Percentiles rank a stretch among this genome's conserved stretches.
These are phyloP conservation scores for Neurospora sp. DNA, from an alignment of 495 filamentous ascomycete genomes.

Conservation along the genomic window DNA sequence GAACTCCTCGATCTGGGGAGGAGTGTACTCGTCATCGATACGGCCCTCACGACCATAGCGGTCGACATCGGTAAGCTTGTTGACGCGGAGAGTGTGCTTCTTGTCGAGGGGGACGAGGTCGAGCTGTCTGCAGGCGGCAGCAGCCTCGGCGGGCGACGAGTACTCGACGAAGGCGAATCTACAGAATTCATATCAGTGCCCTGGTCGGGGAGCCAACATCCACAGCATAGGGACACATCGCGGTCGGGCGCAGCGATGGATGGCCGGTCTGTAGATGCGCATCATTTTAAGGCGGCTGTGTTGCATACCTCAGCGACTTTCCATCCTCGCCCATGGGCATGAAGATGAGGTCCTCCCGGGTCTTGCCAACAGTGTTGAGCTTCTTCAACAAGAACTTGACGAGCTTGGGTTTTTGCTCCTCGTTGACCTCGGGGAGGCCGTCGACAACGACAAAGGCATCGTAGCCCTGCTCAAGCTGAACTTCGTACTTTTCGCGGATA, in stretches of 20 bases:
- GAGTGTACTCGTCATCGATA: constrained; percentile 77
- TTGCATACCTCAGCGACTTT: constrained; percentile 65
- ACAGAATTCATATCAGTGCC: constrained; percentile 8
- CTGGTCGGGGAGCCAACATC: neutral
- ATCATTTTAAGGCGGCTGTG: neutral
- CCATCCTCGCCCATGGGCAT: constrained; percentile 84
- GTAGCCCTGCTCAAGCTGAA: constrained; percentile 87
- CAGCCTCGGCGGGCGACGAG: constrained; percentile 81
- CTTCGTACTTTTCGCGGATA: constrained; percentile 83
- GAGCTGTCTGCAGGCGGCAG: constrained; percentile 75
- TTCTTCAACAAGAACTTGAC: constrained; percentile 91
- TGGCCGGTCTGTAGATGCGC: neutral
- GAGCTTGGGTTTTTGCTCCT: constrained; percentile 78
- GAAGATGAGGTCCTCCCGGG: constrained; percentile 74
- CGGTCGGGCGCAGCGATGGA: neutral
- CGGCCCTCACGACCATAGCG: constrained; percentile 90
- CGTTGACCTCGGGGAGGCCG: constrained; percentile 75
- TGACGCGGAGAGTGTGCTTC: constrained; percentile 87
- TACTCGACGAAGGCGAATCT: constrained; percentile 96
- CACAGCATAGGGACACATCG: neutral
- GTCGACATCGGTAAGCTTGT: constrained; percentile 97
- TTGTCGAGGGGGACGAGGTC: constrained; percentile 81
- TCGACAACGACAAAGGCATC: constrained; percentile 94
- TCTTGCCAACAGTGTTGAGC: constrained; percentile 72
- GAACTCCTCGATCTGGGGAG: constrained; percentile 70